These are phyloP conservation scores for Metschnikowia picachoensis DNA, from an alignment of 805 yeast species.

Conservation along the genomic window DNA sequence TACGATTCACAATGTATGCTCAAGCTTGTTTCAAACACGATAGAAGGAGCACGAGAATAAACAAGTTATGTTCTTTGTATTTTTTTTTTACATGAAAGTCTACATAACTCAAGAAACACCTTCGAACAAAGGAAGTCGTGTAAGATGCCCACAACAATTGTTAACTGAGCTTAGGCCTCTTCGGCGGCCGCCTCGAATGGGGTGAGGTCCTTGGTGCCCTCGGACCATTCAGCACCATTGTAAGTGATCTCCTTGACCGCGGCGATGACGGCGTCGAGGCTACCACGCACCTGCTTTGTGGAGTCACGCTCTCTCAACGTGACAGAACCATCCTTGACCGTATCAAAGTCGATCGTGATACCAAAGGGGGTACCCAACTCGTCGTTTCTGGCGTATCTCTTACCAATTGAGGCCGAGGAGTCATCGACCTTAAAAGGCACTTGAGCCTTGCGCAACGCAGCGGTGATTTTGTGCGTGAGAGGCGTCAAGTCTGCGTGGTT, in stretches of 20 bases:
- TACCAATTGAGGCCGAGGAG: conserved; percentile 95
- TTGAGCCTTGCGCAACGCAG: conserved; percentile 69
- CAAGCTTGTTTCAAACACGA: too few relatives aligned
- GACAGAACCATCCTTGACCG: conserved; percentile 80
- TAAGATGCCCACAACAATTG: not conserved
- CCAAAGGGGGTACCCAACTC: conserved; percentile 99
- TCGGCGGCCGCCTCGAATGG: conserved; percentile 52
- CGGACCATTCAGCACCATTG: conserved; percentile 74
- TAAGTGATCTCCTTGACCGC: conserved; percentile 77
- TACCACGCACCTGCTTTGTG: conserved; percentile 94
- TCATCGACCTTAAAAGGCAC: conserved; percentile 96
- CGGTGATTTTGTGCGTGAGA: conserved; percentile 63
- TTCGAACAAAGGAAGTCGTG: not conserved
- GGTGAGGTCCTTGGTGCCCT: conserved; percentile 70
- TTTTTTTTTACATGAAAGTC: not conserved
- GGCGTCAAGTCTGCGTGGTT: conserved; percentile 78
- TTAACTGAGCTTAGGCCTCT: conserved; percentile 10
- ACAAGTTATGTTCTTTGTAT: not conserved
- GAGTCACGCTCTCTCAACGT: conserved; percentile 97
- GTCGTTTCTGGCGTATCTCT: conserved; percentile 96
- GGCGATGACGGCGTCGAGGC: conserved; percentile 60
- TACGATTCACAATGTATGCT: too few relatives aligned
- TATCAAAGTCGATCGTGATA: conserved; percentile 92
- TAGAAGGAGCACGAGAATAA: not conserved
- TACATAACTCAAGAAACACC: not conserved